Evolutionary conservation across 2,329 filamentous ascomycete genomes (phyloP).

Genomic region (Neoscytalidium dimidiatum): DNA sequence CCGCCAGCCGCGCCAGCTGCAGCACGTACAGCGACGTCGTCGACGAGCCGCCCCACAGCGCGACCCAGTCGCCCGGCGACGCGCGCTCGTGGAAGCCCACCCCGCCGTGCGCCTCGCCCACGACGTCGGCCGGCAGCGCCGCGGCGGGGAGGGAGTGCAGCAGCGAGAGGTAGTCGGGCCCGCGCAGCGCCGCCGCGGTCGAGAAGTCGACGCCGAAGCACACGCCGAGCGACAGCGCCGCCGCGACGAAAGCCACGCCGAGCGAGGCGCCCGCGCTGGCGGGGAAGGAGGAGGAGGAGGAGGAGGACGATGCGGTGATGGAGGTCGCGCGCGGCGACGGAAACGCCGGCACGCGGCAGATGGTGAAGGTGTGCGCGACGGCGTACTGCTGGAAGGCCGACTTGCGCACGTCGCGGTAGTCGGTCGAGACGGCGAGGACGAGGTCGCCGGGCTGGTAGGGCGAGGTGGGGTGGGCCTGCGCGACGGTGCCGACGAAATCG

Average conservation of each 20-base stretch:
- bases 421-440: conserved; percentile 68
- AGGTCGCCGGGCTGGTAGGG: conserved; percentile 23
- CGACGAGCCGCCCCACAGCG: conserved; percentile 69
- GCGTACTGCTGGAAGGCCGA: conserved; percentile 72
- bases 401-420: conserved; percentile 72
- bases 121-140: conserved; percentile 61
- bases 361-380: conserved; percentile 65
- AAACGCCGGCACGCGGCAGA: conserved; percentile 64
- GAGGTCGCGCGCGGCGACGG: not conserved
- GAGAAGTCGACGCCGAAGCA: conserved; percentile 69
- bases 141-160: conserved; percentile 51
- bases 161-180: conserved; percentile 61
- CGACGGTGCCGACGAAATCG: conserved; percentile 68
- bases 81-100: conserved; percentile 57
- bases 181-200: conserved; percentile 30
- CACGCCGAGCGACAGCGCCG: not conserved
- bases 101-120: conserved; percentile 62
- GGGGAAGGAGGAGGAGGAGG: not conserved
- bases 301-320: not conserved
- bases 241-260: not conserved
- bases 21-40: conserved; percentile 67
- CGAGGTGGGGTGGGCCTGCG: conserved; percentile 43
- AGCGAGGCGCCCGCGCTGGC: not conserved
- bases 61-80: conserved; percentile 66
- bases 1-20: conserved; percentile 68